phyloP scores from a whole-genome alignment of 1,284 basidiomycete genomes.

The Irpex rosettiformis region DNA sequence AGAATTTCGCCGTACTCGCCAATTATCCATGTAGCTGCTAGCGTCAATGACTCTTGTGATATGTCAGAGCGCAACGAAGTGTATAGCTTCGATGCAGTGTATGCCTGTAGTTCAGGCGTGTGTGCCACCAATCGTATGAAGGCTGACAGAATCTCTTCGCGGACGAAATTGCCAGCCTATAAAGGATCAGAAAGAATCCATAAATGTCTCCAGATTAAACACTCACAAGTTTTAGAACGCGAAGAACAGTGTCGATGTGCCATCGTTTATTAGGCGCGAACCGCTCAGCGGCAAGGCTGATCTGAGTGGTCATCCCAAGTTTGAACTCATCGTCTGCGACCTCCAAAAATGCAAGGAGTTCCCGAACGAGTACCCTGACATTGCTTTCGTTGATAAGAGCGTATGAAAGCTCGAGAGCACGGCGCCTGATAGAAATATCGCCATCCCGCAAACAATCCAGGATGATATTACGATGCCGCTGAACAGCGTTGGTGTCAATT shows the following conservation, averaged over 20 bases:
- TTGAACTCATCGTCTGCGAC: slow-evolving; percentile 99
- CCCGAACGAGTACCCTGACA: slow-evolving; percentile 88
- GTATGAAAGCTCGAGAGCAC: slow-evolving; percentile 96
- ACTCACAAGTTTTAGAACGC: slow-evolving; percentile 87
- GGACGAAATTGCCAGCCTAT: slow-evolving; percentile 97
- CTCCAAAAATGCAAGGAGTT: slow-evolving; percentile 94
- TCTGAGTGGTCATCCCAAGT: slow-evolving; percentile 95
- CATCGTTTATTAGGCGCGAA: slow-evolving; percentile 98
- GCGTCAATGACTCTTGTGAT: slow-evolving; percentile 93
- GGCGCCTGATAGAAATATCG: slow-evolving; percentile 96
- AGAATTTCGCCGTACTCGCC: slow-evolving; percentile 96
- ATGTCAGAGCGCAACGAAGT: slow-evolving; percentile 87
- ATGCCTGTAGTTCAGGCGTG: slow-evolving; percentile 95
- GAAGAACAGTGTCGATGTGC: slow-evolving; percentile 98
- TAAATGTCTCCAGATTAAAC: neutral
- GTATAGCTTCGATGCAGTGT: slow-evolving; percentile 93
- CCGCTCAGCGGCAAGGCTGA: slow-evolving; percentile 92
- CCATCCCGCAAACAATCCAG: slow-evolving; percentile 98
- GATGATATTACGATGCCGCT: slow-evolving; percentile 97
- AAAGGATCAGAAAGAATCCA: slow-evolving; percentile 5
- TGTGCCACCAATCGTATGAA: slow-evolving; percentile 97
- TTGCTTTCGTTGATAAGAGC: slow-evolving; percentile 97
- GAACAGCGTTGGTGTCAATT: slow-evolving; percentile 98
- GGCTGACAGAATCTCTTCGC: slow-evolving; percentile 93
- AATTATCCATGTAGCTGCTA: slow-evolving; percentile 93